Percentiles rank a stretch among this genome's conserved stretches.
Evolutionary conservation across 148 eudicot species (phyloP).

Genomic region (Chenopodium formosanum): DNA sequence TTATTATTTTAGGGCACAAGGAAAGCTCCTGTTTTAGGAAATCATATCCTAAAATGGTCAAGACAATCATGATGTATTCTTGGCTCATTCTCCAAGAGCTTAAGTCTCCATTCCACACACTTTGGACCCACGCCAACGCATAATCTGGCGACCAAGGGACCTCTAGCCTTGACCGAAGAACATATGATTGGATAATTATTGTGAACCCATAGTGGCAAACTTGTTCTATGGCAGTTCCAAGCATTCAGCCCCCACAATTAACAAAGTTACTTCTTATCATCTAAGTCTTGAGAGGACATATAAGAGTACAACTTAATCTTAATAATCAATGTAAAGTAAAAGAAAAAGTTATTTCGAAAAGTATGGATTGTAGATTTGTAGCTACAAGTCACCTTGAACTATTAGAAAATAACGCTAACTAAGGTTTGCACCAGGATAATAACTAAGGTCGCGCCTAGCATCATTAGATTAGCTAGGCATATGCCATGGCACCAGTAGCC

Average conservation of each 20-base stretch:
- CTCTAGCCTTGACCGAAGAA: slow-evolving; percentile 3
- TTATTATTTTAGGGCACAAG: neutral
- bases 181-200: slow-evolving; percentile 14
- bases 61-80: neutral
- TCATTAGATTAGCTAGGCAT: neutral
- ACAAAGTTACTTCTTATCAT: neutral
- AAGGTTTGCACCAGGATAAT: neutral
- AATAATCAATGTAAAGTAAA: neutral
- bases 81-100: slow-evolving; percentile 8
- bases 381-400: neutral
- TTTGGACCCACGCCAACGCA: slow-evolving; percentile 10
- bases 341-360: too few relatives aligned
- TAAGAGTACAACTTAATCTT: neutral
- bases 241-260: neutral
- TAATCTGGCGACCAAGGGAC: neutral
- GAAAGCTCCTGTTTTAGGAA: neutral
- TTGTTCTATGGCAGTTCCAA: neutral
- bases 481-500: neutral
- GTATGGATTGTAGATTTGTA: too few relatives aligned
- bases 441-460: neutral
- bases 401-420: neutral
- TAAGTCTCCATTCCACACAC: neutral
- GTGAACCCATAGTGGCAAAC: neutral
- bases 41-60: neutral
- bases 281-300: neutral